Base-by-base conservation (phyloP, 768 basidiomycete genomes). In the Nevesoporus exiguus region DNA sequence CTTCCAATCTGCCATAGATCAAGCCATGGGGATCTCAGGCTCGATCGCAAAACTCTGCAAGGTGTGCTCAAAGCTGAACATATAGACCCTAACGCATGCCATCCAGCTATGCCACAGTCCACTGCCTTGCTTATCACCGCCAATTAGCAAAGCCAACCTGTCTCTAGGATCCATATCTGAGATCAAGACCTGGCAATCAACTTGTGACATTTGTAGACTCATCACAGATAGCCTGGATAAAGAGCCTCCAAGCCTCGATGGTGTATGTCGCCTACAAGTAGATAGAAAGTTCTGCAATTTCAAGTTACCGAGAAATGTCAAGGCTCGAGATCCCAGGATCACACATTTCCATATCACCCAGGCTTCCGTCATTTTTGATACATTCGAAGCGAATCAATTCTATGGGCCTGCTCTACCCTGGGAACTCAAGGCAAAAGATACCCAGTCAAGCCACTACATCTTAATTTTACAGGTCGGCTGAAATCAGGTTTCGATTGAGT, bases 131-230 rank as follows among this genome's bases (percentile, higher is more conserved):
- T 58, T 39, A 5, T 13, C 17, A 7, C 25, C 52, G 9, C 60
- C 56, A 14, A n/a, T 25, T 24, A 13, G 40, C 13, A 21, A 5
- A 5, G 17, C n/a, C 1, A 25, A 34, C 24, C 2, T 39, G n/a
- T 0, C 24, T 27, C 62, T 61, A 10, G 62, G 62, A 24, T 52
- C 52, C 11, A 7, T 61, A 22, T 47, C 46, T 41, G 55, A 51
- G 33, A 57, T 64, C 58, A 64, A 54, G 36, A 1, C 22, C 9
- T 52, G 61, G 25, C 52, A 22, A 21, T 22, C 13, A 41, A 41
- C 15, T 13, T 43, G 41, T 15, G 24, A 43, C 24, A 17, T 43
- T 13, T 41, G 40, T 22, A 22, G 40, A 22, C 40, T 41, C 14
- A 25, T 43, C 25, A 25, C 41, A 8, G 25, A 43, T 11, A 7